Conservation (phyloP, 352 stramenopile species). For the Globisporangium canariense region DNA sequence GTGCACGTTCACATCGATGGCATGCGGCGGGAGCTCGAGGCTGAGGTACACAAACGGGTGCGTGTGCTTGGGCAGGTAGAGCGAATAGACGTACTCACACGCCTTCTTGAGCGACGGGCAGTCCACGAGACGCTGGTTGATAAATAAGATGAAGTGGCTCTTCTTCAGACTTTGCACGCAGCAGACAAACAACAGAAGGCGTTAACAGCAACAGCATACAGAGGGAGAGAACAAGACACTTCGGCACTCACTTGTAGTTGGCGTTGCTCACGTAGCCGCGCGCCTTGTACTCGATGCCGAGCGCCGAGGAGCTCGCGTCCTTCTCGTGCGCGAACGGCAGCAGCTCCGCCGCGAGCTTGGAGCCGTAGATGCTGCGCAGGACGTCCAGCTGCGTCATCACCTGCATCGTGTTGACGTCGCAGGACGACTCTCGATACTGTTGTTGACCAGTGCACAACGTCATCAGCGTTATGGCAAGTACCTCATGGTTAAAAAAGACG, state of each 20-base stretch:
- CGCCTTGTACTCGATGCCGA: constrained; percentile 39
- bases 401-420: constrained; percentile 73
- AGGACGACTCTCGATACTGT: constrained; percentile 73
- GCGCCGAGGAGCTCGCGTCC: constrained; percentile 17
- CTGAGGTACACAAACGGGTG: constrained; percentile 98
- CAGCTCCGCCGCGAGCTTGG: constrained; percentile 63
- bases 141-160: constrained; percentile 93
- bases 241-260: constrained; percentile 73
- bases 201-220: constrained; percentile 6
- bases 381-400: constrained; percentile 63
- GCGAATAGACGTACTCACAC: constrained; percentile 93
- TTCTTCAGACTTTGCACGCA: constrained; percentile 56
- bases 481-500: background rate
- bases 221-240: too few relatives aligned
- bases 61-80: constrained; percentile 91
- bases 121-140: constrained; percentile 97
- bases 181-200: background rate
- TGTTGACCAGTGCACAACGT: background rate
- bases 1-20: constrained; percentile 99
- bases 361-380: constrained; percentile 74
- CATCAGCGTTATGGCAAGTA: background rate
- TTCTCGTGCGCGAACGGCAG: constrained; percentile 41
- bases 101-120: constrained; percentile 88
- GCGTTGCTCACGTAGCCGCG: constrained; percentile 78
- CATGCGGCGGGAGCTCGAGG: constrained; percentile 89